A percentile compares a stretch with the other conserved stretches of the same genome.
phyloP scores from a whole-genome alignment of 208 protist species.

The Acanthamoeba castellanii region DNA sequence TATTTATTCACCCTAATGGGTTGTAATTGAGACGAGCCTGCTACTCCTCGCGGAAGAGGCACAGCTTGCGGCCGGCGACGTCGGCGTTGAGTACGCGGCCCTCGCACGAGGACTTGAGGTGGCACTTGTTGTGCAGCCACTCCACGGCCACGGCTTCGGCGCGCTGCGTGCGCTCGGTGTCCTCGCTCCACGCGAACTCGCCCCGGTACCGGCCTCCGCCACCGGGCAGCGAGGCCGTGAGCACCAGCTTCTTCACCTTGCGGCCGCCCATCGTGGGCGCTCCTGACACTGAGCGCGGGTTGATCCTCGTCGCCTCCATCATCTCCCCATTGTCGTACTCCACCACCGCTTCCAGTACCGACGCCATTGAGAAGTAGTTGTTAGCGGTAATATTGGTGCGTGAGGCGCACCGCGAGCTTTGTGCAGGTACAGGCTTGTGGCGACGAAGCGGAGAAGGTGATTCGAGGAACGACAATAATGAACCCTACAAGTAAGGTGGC shows the following conservation, averaged over 20 bases:
- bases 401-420: too few species aligned
- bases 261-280: neutral
- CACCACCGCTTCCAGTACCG: neutral
- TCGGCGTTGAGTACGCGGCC: neutral
- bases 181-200: neutral
- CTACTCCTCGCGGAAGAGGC: slow-evolving; percentile 34
- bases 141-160: neutral
- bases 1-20: too few species aligned
- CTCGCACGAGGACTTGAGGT: slow-evolving; percentile 7
- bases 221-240: neutral
- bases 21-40: too few species aligned
- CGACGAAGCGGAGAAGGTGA: too few species aligned
- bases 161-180: neutral
- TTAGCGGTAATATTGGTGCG: too few species aligned
- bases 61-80: neutral
- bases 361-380: too few species aligned
- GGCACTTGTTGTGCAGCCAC: slow-evolving; percentile 39
- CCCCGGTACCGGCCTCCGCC: neutral
- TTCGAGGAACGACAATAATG: too few species aligned
- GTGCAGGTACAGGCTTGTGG: too few species aligned
- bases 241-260: neutral
- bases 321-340: neutral
- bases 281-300: neutral
- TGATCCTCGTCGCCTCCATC: neutral
- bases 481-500: too few species aligned